A percentile compares a stretch with the other conserved stretches of the same genome.
Evolutionary conservation across 495 filamentous ascomycete species (phyloP).

Genomic region (Jackrogersella multiformis): DNA sequence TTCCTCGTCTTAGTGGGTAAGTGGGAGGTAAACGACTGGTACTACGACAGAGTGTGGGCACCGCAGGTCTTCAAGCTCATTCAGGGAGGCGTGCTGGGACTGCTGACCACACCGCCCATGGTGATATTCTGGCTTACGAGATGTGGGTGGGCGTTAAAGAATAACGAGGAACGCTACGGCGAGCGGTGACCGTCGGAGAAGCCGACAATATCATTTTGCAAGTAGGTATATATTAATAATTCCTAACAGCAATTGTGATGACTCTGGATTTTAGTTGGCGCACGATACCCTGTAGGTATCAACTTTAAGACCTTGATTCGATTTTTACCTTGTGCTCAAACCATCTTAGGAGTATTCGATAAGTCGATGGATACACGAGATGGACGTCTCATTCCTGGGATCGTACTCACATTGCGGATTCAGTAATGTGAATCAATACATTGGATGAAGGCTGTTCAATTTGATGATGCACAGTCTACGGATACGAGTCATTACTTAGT

Average conservation of each 20-base stretch:
- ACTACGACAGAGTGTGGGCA: slow-evolving; percentile 51
- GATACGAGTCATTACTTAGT: too few relatives aligned
- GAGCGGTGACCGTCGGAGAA: slow-evolving; percentile 19
- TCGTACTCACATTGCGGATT: too few relatives aligned
- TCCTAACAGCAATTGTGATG: neutral
- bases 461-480: too few relatives aligned
- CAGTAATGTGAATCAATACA: too few relatives aligned
- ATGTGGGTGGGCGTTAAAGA: slow-evolving; percentile 53
- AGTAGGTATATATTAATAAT: slow-evolving; percentile 33
- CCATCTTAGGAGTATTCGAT: neutral
- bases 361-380: neutral
- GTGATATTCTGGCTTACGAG: slow-evolving; percentile 53
- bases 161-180: slow-evolving; percentile 41
- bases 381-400: too few relatives aligned
- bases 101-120: slow-evolving; percentile 52
- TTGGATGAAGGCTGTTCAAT: too few relatives aligned
- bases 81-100: slow-evolving; percentile 50
- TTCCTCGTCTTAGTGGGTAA: slow-evolving; percentile 49
- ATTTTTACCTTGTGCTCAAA: neutral
- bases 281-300: neutral
- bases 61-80: slow-evolving; percentile 56
- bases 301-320: neutral
- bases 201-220: slow-evolving; percentile 1
- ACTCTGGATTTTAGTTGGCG: neutral
- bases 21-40: slow-evolving; percentile 49